phyloP scores from a whole-genome alignment of 352 stramenopile genomes.

The Hyaloperonospora arabidopsidis region DNA sequence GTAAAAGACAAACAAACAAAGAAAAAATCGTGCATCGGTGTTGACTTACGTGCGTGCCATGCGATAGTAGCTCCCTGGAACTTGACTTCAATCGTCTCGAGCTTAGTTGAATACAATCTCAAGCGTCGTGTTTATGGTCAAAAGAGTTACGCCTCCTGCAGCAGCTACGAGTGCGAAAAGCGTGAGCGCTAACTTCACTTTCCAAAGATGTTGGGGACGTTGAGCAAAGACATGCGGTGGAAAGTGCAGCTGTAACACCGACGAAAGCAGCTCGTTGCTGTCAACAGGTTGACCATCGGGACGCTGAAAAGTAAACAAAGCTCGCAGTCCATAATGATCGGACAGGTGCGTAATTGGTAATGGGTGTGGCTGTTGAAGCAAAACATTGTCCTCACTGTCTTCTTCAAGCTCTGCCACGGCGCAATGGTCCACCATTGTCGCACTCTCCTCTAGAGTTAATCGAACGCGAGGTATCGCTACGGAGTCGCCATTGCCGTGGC shows the following conservation, averaged over 20 bases:
- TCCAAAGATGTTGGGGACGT: slow-evolving; percentile 47
- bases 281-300: slow-evolving; percentile 34
- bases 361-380: slow-evolving; percentile 7
- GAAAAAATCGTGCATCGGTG: too few relatives aligned
- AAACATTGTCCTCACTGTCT: slow-evolving; percentile 15
- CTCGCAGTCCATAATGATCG: slow-evolving; percentile 64
- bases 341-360: slow-evolving; percentile 75
- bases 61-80: too few relatives aligned
- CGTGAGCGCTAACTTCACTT: slow-evolving; percentile 50
- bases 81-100: too few relatives aligned
- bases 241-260: slow-evolving; percentile 64
- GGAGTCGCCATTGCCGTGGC: slow-evolving; percentile 15
- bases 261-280: slow-evolving; percentile 32
- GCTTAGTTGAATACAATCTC: slow-evolving; percentile 5
- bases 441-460: slow-evolving; percentile 34
- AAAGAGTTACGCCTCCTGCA: slow-evolving; percentile 17
- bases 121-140: slow-evolving; percentile 16
- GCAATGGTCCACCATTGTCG: slow-evolving; percentile 55
- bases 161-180: slow-evolving; percentile 34
- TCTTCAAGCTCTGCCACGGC: slow-evolving; percentile 30
- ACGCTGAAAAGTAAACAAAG: slow-evolving; percentile 44
- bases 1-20: neutral
- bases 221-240: slow-evolving; percentile 55
- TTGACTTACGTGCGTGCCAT: too few relatives aligned
- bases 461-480: slow-evolving; percentile 21